A percentile compares a stretch with the other conserved stretches of the same genome.
Conservation (phyloP, 164 flowering plant genomes). For the Vitis vinifera region DNA sequence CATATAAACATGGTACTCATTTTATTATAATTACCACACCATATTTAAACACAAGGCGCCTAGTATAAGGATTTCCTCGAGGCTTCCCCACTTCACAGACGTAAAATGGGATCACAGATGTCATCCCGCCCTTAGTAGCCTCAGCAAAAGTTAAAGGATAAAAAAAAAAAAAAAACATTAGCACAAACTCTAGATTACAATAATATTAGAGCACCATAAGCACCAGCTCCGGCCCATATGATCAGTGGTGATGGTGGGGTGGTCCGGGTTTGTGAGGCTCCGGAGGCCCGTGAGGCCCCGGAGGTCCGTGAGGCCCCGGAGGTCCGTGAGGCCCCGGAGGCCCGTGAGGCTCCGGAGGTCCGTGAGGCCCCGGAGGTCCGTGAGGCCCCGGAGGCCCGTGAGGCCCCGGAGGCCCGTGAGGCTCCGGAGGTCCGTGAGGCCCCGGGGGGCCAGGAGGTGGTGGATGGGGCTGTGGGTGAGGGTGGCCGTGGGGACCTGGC, state of each 20-base stretch:
- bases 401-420: conserved; percentile 1
- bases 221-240: neutral
- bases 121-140: too few species aligned
- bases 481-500: conserved; percentile 18
- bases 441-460: conserved; percentile 9
- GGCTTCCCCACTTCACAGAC: too few species aligned
- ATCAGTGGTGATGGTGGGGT: conserved; percentile 2
- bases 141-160: too few species aligned
- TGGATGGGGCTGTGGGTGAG: conserved; percentile 11
- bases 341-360: conserved; percentile 9
- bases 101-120: too few species aligned
- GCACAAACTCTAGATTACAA: neutral
- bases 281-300: conserved; percentile 8
- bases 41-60: neutral
- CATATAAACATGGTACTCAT: neutral
- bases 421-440: conserved; percentile 9
- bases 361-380: conserved; percentile 1
- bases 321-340: conserved; percentile 10
- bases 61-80: too few species aligned
- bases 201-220: too few species aligned
- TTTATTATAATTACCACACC: neutral
- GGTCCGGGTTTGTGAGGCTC: conserved; percentile 13
- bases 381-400: conserved; percentile 12
- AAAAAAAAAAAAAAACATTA: neutral
- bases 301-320: conserved; percentile 12